Evolutionary conservation across 768 basidiomycete genomes (phyloP).

Genomic region (Dentipellis sp.): DNA sequence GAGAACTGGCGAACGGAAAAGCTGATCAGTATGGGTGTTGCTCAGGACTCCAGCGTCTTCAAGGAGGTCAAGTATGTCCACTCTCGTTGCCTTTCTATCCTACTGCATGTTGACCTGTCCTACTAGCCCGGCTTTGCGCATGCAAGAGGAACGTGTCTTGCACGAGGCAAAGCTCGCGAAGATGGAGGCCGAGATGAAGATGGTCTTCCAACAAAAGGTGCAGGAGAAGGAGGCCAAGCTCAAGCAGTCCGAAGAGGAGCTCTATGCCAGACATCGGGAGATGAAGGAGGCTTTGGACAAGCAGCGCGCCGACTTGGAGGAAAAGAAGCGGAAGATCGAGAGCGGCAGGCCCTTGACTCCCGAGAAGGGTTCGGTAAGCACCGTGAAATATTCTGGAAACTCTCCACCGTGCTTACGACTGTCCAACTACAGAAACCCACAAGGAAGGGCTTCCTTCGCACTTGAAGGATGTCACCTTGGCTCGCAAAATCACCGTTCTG

Average conservation of each 20-base stretch:
- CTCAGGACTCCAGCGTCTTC: constrained; percentile 96
- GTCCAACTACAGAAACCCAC: not conserved
- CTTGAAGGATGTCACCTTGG: constrained; percentile 29
- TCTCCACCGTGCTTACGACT: not conserved
- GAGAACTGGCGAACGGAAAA: constrained; percentile 99
- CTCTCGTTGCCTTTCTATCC: not conserved
- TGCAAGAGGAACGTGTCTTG: constrained; percentile 91
- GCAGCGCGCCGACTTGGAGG: constrained; percentile 90
- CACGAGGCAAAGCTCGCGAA: constrained; percentile 98
- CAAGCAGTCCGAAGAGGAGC: constrained; percentile 98
- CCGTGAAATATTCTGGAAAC: not conserved
- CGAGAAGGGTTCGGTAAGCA: constrained; percentile 78
- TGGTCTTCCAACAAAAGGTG: constrained; percentile 99
- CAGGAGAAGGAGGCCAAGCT: constrained; percentile 99
- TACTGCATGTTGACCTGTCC: constrained; percentile 4
- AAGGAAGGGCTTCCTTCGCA: constrained; percentile 72
- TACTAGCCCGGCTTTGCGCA: constrained; percentile 83
- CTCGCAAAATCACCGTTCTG: constrained; percentile 20
- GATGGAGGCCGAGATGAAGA: constrained; percentile 99
- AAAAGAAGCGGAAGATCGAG: constrained; percentile 96
- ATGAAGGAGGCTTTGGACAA: constrained; percentile 99
- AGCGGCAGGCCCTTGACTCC: constrained; percentile 91
- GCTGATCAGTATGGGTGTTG: constrained; percentile 92
- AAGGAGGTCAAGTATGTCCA: constrained; percentile 92
- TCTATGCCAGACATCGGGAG: constrained; percentile 96